A percentile compares a stretch with the other conserved stretches of the same genome.
Conservation (phyloP, 2,329 filamentous ascomycete genomes). For the Pseudocercospora fuligena region DNA sequence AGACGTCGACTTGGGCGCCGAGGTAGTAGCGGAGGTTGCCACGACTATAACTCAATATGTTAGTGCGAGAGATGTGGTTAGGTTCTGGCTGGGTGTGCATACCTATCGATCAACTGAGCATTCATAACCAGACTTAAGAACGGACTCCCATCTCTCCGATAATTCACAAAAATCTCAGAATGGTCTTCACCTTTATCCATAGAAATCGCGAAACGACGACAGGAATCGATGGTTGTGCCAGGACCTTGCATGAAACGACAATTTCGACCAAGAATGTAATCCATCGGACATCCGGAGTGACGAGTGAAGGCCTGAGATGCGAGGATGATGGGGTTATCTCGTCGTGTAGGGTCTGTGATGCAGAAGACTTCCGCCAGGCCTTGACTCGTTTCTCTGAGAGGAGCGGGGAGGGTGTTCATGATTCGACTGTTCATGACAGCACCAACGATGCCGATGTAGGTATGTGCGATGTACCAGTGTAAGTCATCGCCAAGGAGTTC, state of each 20-base stretch:
- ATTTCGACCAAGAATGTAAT: constrained; percentile 72
- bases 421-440: constrained; percentile 70
- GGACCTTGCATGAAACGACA: constrained; percentile 82
- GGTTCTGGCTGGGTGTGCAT: neutral
- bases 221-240: constrained; percentile 54
- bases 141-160: constrained; percentile 71
- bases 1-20: constrained; percentile 73
- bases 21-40: constrained; percentile 71
- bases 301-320: constrained; percentile 76
- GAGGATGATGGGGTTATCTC: constrained; percentile 77
- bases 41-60: constrained; percentile 45
- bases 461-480: constrained; percentile 70
- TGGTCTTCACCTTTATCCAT: constrained; percentile 67
- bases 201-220: constrained; percentile 37
- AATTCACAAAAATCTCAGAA: constrained; percentile 76
- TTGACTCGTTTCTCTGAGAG: constrained; percentile 70
- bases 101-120: constrained; percentile 45
- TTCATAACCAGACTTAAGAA: constrained; percentile 76
- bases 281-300: constrained; percentile 74
- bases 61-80: neutral
- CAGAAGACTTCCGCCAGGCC: constrained; percentile 78
- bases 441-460: constrained; percentile 70
- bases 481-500: constrained; percentile 69
- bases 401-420: constrained; percentile 66
- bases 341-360: constrained; percentile 71